Evolutionary conservation across 1,284 basidiomycete species (phyloP).

Genomic region (Marasmius tenuissimus): DNA sequence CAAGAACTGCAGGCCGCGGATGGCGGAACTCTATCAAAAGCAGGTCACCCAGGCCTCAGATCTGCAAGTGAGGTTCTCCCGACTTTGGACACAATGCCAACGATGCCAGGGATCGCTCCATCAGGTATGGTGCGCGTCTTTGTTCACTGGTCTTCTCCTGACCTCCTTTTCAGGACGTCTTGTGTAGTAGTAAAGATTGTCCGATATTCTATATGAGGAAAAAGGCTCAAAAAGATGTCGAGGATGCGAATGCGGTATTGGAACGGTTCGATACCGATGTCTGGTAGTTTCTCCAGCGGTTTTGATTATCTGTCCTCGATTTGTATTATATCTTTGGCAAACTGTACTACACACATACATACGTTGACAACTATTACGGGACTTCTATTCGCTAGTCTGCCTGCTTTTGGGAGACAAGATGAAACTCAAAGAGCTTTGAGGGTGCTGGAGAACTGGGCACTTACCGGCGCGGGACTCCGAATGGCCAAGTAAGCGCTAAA

Average conservation of each 20-base stretch:
- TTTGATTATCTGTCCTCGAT: background rate
- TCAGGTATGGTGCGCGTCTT: slow-evolving; percentile 55
- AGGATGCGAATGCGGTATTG: slow-evolving; percentile 73
- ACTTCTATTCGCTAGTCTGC: too few species aligned
- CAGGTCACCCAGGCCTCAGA: slow-evolving; percentile 77
- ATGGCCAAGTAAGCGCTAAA: background rate
- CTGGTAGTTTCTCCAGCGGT: slow-evolving; percentile 40
- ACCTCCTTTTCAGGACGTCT: slow-evolving; percentile 69
- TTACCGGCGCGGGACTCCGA: too few species aligned
- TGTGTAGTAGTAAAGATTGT: slow-evolving; percentile 96
- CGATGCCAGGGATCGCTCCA: slow-evolving; percentile 95
- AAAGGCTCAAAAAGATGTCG: slow-evolving; percentile 95
- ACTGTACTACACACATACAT: background rate
- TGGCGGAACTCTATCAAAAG: slow-evolving; percentile 90
- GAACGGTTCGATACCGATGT: slow-evolving; percentile 80
- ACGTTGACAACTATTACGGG: too few species aligned
- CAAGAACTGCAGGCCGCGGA: slow-evolving; percentile 83
- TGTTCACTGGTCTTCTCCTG: background rate
- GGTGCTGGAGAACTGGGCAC: too few species aligned
- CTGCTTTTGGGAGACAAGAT: too few species aligned
- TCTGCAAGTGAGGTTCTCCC: slow-evolving; percentile 86
- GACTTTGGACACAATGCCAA: slow-evolving; percentile 96
- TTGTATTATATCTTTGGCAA: background rate
- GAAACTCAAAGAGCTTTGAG: too few species aligned
- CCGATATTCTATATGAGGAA: slow-evolving; percentile 98